Percentiles rank a stretch among this genome's conserved stretches.
These are phyloP conservation scores for Tuctoria greenei DNA, from an alignment of 176 grass and related monocot genomes.

Conservation along the genomic window DNA sequence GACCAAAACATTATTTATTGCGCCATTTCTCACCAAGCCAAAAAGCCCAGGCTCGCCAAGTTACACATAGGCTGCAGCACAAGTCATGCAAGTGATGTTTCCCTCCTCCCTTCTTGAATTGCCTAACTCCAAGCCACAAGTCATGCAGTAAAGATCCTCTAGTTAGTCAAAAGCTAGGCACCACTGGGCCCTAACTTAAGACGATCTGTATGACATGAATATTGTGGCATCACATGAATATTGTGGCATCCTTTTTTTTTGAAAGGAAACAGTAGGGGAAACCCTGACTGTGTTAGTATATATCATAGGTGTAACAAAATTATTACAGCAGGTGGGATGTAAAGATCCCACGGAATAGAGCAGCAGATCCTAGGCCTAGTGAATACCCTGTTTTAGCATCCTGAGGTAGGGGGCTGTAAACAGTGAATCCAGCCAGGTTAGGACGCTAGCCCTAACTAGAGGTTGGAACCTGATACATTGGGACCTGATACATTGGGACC, in stretches of 20 bases:
- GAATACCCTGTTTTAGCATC: no score
- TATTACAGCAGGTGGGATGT: no score
- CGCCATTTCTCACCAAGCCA: background rate
- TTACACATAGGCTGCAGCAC: background rate
- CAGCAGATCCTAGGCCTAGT: no score
- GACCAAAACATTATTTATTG: background rate
- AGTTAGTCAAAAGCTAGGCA: background rate
- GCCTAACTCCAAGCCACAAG: background rate
- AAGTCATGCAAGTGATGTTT: background rate
- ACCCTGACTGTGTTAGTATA: no score
- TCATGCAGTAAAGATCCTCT: background rate
- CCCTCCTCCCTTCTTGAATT: background rate
- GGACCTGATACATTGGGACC: no score
- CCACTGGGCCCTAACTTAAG: background rate
- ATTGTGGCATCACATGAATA: background rate
- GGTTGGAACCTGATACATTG: no score
- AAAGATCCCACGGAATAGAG: no score
- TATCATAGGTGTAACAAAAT: no score
- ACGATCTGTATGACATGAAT: background rate
- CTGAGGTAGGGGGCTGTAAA: no score
- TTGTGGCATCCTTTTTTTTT: background rate
- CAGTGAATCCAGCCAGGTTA: no score
- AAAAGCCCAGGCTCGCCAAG: background rate
- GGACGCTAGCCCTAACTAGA: no score
- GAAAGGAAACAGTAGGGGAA: no score